Conservation (phyloP, 495 filamentous ascomycete species). For the Xylaria telfairii region DNA sequence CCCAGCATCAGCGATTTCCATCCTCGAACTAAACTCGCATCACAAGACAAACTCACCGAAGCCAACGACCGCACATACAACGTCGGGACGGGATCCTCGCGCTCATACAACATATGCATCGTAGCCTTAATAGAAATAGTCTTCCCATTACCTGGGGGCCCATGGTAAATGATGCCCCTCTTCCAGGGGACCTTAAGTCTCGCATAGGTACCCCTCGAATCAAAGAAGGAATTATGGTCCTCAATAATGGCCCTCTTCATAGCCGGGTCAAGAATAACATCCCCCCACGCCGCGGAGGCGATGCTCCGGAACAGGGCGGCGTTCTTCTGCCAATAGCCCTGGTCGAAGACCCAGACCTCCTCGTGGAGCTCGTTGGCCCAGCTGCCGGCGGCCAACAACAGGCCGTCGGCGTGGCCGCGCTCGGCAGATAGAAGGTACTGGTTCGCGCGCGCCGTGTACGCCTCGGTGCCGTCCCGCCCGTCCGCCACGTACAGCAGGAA, state of each 20-base stretch:
- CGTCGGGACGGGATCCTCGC: slow-evolving; percentile 42
- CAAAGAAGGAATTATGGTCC: slow-evolving; percentile 68
- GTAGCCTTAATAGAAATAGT: slow-evolving; percentile 73
- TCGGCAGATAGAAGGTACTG: slow-evolving; percentile 58
- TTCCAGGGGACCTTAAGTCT: slow-evolving; percentile 63
- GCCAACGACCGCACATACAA: slow-evolving; percentile 46
- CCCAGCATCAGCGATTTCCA: neutral
- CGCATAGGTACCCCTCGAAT: slow-evolving; percentile 57
- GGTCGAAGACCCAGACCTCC: slow-evolving; percentile 70
- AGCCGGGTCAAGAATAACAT: slow-evolving; percentile 67
- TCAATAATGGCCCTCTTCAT: slow-evolving; percentile 66
- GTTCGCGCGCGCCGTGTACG: slow-evolving; percentile 41
- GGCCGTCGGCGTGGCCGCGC: slow-evolving; percentile 51
- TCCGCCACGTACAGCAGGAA: slow-evolving; percentile 61
- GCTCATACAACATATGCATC: slow-evolving; percentile 61
- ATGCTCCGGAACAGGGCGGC: slow-evolving; percentile 63
- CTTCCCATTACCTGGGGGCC: slow-evolving; percentile 69
- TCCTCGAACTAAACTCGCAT: neutral
- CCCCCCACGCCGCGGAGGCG: slow-evolving; percentile 62
- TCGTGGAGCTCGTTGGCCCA: slow-evolving; percentile 61
- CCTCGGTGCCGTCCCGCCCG: slow-evolving; percentile 51
- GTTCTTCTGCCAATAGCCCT: slow-evolving; percentile 65
- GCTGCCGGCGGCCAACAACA: slow-evolving; percentile 57
- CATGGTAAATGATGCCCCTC: slow-evolving; percentile 63
- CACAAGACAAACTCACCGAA: slow-evolving; percentile 47